Conservation (phyloP, 164 flowering plant species). For the Magnolia kwangsiensis region DNA sequence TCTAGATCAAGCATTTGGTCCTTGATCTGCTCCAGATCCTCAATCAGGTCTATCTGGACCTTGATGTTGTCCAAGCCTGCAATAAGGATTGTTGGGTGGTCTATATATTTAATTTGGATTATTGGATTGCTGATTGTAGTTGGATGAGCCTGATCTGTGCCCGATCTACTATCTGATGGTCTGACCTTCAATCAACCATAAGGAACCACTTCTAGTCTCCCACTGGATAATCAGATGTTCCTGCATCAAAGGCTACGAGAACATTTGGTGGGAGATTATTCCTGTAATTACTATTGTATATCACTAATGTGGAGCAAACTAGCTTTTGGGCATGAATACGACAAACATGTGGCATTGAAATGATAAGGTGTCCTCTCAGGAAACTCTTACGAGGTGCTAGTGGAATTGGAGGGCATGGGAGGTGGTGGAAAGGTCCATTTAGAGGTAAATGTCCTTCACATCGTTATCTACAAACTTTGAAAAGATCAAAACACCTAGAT, state of each 20-base stretch:
- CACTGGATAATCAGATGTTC: background rate
- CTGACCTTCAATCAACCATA: no score
- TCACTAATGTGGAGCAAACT: background rate
- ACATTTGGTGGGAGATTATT: background rate
- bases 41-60: no score
- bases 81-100: no score
- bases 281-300: background rate
- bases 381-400: constrained; percentile 59
- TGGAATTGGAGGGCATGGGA: constrained; percentile 94
- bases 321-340: background rate
- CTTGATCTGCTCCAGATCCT: no score
- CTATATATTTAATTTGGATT: no score
- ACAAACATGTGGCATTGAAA: background rate
- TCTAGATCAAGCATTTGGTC: no score
- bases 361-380: constrained; percentile 42
- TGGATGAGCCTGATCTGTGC: no score
- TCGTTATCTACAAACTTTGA: background rate
- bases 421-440: constrained; percentile 92
- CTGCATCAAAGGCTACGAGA: background rate
- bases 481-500: background rate
- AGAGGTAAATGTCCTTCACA: constrained; percentile 52
- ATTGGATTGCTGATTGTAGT: no score
- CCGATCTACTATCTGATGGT: no score
- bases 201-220: no score
- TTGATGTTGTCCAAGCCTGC: no score